These are phyloP conservation scores for Epichloe gansuensis DNA, from an alignment of 2,329 filamentous ascomycete genomes.

Conservation along the genomic window DNA sequence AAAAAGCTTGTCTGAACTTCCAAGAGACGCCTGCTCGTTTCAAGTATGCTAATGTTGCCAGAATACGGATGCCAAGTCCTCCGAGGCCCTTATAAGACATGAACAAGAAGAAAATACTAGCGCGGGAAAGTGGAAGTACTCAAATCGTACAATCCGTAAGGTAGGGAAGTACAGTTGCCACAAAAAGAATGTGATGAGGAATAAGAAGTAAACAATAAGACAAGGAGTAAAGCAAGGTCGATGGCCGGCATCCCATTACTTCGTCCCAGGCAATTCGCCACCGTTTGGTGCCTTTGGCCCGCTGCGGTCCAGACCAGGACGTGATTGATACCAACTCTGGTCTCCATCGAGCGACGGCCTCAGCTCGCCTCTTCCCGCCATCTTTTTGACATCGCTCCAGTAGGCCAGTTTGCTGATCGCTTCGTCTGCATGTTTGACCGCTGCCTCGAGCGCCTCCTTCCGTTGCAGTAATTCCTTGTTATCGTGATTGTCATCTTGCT, in stretches of 20 bases:
- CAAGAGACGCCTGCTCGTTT: background rate
- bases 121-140: background rate
- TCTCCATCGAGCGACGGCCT: slow-evolving; percentile 28
- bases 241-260: background rate
- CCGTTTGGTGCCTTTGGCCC: slow-evolving; percentile 29
- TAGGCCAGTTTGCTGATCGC: slow-evolving; percentile 74
- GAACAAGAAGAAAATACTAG: background rate
- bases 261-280: slow-evolving; percentile 5
- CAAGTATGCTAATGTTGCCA: background rate
- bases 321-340: slow-evolving; percentile 26
- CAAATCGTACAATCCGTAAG: background rate
- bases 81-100: background rate
- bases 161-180: background rate
- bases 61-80: background rate
- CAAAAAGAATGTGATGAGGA: background rate
- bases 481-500: slow-evolving; percentile 26
- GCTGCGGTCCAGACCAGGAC: slow-evolving; percentile 41
- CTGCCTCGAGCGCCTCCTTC: slow-evolving; percentile 57
- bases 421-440: slow-evolving; percentile 63
- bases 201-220: background rate
- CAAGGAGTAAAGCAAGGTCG: background rate
- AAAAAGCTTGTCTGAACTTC: background rate
- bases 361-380: slow-evolving; percentile 42
- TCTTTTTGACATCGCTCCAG: slow-evolving; percentile 71
- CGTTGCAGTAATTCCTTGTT: slow-evolving; percentile 24